Base-by-base conservation (phyloP, 2,329 filamentous ascomycete species). In the Aspergillus tamarii region DNA sequence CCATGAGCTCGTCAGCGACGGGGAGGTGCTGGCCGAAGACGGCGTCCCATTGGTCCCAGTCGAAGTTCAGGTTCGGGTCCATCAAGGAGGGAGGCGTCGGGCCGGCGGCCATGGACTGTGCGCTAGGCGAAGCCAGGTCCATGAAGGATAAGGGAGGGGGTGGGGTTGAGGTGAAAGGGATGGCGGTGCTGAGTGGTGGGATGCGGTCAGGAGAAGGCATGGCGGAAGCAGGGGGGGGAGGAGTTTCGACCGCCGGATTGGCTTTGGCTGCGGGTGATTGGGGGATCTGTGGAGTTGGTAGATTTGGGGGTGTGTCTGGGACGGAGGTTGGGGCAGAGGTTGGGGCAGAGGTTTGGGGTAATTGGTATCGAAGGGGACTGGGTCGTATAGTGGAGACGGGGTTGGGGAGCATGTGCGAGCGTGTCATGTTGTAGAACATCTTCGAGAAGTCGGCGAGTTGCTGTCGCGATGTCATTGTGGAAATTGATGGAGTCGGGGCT, bases 21-120 rank as follows among this genome's bases (percentile, higher is more conserved):
- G 78, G 78, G 14, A 81, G 69, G 63, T 82, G 80, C 60, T 82
- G 80, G 2, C 81, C 80, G 58, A 83, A 83, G 2, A 83, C 80
- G 8, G 80, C 78, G 59, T 83, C 81, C 81, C 81, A 83, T 66
- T 81, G 76, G 59, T 82, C 81, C 81, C 81, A 83, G 69, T 83
- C 81, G 67, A 83, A 83, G 60, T 80, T 77, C 23, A 81, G 59
- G 53, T 80, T 81, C 10, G 77, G 75, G 23, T 79, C 78, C 10
- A 78, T 68, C 73, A 78, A 75, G 1, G 74, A 77, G 1, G 76
- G 74, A 0, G 74, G 77, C 14, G 76, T 79, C 30, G 74, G 73
- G 28, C 70, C 69, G 12, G 65, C 64, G 19, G 26, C 28, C 23
- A 67, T 59, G n/a, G 66, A 59, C 7, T 66, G 64, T 11, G 45